A percentile compares a stretch with the other conserved stretches of the same genome.
Conservation (phyloP, 495 filamentous ascomycete species). For the Daldinia grandis region DNA sequence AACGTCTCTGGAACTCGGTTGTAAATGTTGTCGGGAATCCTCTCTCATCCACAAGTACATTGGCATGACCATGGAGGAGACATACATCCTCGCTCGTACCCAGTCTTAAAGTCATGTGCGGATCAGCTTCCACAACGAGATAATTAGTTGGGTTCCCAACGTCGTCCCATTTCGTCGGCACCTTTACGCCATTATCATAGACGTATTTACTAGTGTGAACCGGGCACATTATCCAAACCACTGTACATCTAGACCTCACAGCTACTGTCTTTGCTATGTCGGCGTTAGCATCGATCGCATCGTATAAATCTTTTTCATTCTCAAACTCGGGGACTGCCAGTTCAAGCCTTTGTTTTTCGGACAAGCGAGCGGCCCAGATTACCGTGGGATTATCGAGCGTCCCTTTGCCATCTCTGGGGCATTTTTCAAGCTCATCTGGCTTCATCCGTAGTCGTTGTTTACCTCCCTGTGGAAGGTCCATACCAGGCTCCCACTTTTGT, state of each 20-base stretch:
- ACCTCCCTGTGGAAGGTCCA: constrained; percentile 12
- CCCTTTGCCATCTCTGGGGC: constrained; percentile 20
- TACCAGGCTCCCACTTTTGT: constrained; percentile 20
- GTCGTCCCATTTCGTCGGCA: constrained; percentile 9
- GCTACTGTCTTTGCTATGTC: constrained; percentile 32
- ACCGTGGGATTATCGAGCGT: constrained; percentile 27
- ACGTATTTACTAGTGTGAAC: constrained; percentile 26
- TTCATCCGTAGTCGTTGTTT: constrained; percentile 3
- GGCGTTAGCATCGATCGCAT: constrained; percentile 28
- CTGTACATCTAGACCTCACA: constrained; percentile 17
- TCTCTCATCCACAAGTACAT: constrained; percentile 15
- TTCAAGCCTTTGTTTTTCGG: background rate
- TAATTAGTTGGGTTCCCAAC: constrained; percentile 11
- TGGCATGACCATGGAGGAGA: constrained; percentile 20
- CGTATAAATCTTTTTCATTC: constrained; percentile 22
- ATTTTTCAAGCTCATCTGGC: background rate
- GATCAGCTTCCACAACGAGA: constrained; percentile 20
- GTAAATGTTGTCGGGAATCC: constrained; percentile 26
- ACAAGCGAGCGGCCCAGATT: constrained; percentile 23
- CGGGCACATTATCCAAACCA: constrained; percentile 32
- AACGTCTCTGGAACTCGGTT: constrained; percentile 6
- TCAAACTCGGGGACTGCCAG: constrained; percentile 24
- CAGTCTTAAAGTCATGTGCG: constrained; percentile 24
- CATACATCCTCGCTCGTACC: constrained; percentile 23
- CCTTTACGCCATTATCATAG: constrained; percentile 8